Conservation (phyloP, 1,284 basidiomycete genomes). For the Austroboletus rostrupii region DNA sequence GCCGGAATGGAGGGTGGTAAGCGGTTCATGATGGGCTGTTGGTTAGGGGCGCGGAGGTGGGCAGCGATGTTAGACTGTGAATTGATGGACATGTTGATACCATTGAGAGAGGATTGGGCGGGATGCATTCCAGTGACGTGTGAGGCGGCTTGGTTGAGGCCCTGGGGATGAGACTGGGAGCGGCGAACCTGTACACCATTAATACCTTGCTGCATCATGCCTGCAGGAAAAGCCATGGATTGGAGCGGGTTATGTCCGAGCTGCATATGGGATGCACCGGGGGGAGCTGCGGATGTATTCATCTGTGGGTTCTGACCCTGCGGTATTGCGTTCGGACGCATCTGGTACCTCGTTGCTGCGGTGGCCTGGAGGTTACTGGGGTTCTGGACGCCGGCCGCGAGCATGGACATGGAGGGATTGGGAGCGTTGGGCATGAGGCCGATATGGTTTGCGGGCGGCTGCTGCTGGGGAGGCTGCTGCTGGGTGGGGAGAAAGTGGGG, state of each 20-base stretch:
- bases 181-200: slow-evolving; percentile 40
- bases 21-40: slow-evolving; percentile 32
- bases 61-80: slow-evolving; percentile 35
- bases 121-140: slow-evolving; percentile 40
- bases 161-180: slow-evolving; percentile 48
- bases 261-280: slow-evolving; percentile 37
- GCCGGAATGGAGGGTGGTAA: slow-evolving; percentile 37
- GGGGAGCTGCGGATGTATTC: slow-evolving; percentile 32
- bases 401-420: slow-evolving; percentile 27
- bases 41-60: slow-evolving; percentile 32
- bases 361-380: slow-evolving; percentile 18
- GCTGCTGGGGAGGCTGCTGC: slow-evolving; percentile 31
- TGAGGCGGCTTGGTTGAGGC: slow-evolving; percentile 33
- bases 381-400: slow-evolving; percentile 22
- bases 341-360: slow-evolving; percentile 22
- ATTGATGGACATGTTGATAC: slow-evolving; percentile 41
- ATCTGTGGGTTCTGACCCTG: slow-evolving; percentile 39
- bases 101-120: slow-evolving; percentile 30
- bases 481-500: slow-evolving; percentile 38
- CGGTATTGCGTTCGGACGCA: slow-evolving; percentile 27
- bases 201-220: slow-evolving; percentile 35
- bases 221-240: slow-evolving; percentile 38
- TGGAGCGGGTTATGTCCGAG: slow-evolving; percentile 36
- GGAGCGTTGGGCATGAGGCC: slow-evolving; percentile 28
- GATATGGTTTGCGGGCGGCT: slow-evolving; percentile 29